Conservation (phyloP, 2,329 filamentous ascomycete species). For the Harringtonia lauricola region DNA sequence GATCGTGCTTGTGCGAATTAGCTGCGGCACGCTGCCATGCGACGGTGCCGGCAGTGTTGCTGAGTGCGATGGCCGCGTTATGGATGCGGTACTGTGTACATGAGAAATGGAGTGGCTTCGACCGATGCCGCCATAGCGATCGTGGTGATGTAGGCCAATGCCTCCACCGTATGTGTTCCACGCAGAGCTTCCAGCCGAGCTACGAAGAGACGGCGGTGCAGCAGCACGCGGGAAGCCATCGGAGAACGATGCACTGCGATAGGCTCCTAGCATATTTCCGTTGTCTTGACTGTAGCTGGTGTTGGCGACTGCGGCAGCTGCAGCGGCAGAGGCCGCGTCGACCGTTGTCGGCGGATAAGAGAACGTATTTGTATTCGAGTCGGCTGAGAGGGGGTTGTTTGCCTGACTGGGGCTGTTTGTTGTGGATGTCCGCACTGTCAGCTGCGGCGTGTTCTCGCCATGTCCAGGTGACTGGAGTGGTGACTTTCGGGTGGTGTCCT, state of each 20-base stretch:
- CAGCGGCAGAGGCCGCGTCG: slow-evolving; percentile 32
- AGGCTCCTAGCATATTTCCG: slow-evolving; percentile 44
- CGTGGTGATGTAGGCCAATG: slow-evolving; percentile 10
- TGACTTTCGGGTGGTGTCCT: slow-evolving; percentile 28
- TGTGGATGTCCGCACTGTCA: slow-evolving; percentile 17
- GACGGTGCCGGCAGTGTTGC: slow-evolving; percentile 36
- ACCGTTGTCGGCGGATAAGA: slow-evolving; percentile 42
- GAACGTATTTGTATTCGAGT: slow-evolving; percentile 43
- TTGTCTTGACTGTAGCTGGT: slow-evolving; percentile 25
- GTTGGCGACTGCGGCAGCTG: slow-evolving; percentile 19
- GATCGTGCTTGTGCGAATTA: slow-evolving; percentile 46
- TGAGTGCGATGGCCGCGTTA: slow-evolving; percentile 35
- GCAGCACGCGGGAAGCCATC: slow-evolving; percentile 32
- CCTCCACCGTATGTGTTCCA: slow-evolving; percentile 32
- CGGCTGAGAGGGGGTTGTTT: slow-evolving; percentile 17
- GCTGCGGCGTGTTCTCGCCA: slow-evolving; percentile 28
- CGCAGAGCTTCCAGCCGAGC: slow-evolving; percentile 18
- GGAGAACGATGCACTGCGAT: slow-evolving; percentile 39
- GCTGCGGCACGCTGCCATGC: slow-evolving; percentile 28
- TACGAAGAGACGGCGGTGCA: slow-evolving; percentile 20
- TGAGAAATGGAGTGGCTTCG: slow-evolving; percentile 30
- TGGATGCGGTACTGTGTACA: slow-evolving; percentile 26
- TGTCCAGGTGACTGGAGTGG: slow-evolving; percentile 30
- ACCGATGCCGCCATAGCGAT: slow-evolving; percentile 11
- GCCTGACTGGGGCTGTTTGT: slow-evolving; percentile 19